Conservation (phyloP, 768 basidiomycete genomes). For the Scleroderma bovista region DNA sequence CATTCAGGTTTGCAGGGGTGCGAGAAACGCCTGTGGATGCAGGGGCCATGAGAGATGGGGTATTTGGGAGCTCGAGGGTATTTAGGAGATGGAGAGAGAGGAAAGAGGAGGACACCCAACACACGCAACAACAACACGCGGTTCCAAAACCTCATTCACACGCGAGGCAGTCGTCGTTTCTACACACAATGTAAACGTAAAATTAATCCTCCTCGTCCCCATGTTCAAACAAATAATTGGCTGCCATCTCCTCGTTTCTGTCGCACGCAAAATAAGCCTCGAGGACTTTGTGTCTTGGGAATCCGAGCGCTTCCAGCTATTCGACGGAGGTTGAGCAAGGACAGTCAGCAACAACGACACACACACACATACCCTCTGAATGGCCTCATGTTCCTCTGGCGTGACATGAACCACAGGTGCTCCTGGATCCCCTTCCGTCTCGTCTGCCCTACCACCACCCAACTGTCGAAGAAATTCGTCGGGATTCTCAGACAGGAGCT, state of each 20-base stretch:
- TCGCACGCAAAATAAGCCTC: slow-evolving; percentile 95
- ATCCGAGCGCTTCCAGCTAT: slow-evolving; percentile 84
- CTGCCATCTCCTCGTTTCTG: slow-evolving; percentile 95
- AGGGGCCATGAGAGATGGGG: slow-evolving; percentile 20
- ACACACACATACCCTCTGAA: slow-evolving; percentile 64
- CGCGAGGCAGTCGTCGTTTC: slow-evolving; percentile 2
- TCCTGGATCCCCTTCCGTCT: slow-evolving; percentile 37
- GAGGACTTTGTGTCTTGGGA: slow-evolving; percentile 72
- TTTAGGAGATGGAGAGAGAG: slow-evolving; percentile 16
- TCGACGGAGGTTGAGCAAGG: neutral
- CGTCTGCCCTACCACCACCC: slow-evolving; percentile 37
- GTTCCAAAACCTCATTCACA: slow-evolving; percentile 10
- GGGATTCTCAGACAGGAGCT: slow-evolving; percentile 66
- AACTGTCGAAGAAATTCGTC: slow-evolving; percentile 61
- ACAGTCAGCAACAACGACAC: neutral
- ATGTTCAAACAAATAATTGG: slow-evolving; percentile 85
- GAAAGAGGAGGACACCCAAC: slow-evolving; percentile 14
- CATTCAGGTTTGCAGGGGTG: slow-evolving; percentile 22
- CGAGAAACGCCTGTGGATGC: slow-evolving; percentile 9
- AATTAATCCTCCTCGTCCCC: slow-evolving; percentile 44
- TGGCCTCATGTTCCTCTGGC: slow-evolving; percentile 81
- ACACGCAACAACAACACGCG: slow-evolving; percentile 19
- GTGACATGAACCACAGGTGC: slow-evolving; percentile 74
- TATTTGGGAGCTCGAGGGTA: slow-evolving; percentile 2
- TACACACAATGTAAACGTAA: neutral